Conservation (phyloP, 805 yeast genomes). For the Metschnikowia dekortorum region DNA sequence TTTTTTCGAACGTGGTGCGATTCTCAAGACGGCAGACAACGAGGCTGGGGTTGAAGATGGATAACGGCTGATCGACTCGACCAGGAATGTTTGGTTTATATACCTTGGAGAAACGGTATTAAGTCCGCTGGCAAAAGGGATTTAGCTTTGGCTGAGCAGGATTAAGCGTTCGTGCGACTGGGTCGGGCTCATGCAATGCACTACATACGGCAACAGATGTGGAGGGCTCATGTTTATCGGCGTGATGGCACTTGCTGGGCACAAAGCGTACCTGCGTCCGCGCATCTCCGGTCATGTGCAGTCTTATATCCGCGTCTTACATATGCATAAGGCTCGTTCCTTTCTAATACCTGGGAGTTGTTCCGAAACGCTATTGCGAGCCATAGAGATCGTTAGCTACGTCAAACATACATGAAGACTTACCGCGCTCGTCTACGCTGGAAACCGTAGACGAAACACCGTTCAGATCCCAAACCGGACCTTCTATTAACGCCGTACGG, state of each 20-base stretch:
- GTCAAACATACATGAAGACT: background rate
- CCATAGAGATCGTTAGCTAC: background rate
- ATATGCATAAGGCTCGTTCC: slow-evolving; percentile 1
- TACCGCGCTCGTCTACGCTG: background rate
- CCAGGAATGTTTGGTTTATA: slow-evolving; percentile 1
- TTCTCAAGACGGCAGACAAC: background rate
- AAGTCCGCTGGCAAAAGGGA: background rate
- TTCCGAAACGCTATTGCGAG: background rate
- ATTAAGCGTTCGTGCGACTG: slow-evolving; percentile 2
- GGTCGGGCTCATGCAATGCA: slow-evolving; percentile 2
- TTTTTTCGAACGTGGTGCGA: slow-evolving; percentile 1
- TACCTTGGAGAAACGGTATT: background rate
- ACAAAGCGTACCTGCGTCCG: slow-evolving; percentile 3
- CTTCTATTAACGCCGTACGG: background rate
- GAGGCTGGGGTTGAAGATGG: background rate
- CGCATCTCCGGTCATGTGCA: background rate
- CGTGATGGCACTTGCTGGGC: background rate
- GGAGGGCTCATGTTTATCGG: slow-evolving; percentile 1
- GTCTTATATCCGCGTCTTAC: background rate
- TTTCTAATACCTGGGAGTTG: background rate
- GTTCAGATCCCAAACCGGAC: background rate
- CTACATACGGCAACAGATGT: slow-evolving; percentile 2
- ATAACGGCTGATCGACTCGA: background rate
- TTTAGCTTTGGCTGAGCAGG: slow-evolving; percentile 1
- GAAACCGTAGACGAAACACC: background rate